Evolutionary conservation across 805 yeast species (phyloP), one percentile per base, ranked within the genome.

Genomic region (Candida broadrunensis): DNA sequence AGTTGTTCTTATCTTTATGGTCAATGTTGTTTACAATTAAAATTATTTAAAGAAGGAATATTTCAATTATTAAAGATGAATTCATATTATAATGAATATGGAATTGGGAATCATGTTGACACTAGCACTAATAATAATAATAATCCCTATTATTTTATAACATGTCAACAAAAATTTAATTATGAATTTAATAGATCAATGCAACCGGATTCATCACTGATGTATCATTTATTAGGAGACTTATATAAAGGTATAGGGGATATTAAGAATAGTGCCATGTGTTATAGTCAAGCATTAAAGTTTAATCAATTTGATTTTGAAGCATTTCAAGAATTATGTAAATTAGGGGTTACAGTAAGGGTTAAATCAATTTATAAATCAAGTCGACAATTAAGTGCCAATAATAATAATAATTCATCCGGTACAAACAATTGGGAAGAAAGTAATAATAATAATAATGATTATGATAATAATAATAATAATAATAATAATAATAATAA

Each of bases 261-360:
- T 54, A 55, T 67, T 4, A 77, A 80, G 48, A 80, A 82, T 42
- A 81, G 93, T 42, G 74, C 85, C 0, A 63, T 83, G 36, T 77
- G 80, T 52, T 86, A 83, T 56, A 74, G 87, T 0, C 78, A 75
- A 48, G 87, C 91, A 1, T 70, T 88, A 42, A 78, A 80, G 44
- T 63, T 73, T 47, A 86, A 93, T 56, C 96, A 95, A 14, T 87
- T 72, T 55, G 73, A 88, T 31, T 88, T 93, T 77, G 97, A 88
- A 55, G 88, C 97, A 0, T 81, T 88, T 47, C 88, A 83, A 48
- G 82, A 83, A 33, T 65, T 93, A 36, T 80, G 88, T 51, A 71
- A 73, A 36, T 65, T 84, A 63, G 93, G 95, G 11, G 87, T 84
- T 15, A 77, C 77, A 43, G 73, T 88, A 15, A 78, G 80, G 43